A percentile compares a stretch with the other conserved stretches of the same genome.
These are phyloP conservation scores for Psilocybe cubensis DNA, from an alignment of 768 basidiomycete genomes.

Conservation along the genomic window DNA sequence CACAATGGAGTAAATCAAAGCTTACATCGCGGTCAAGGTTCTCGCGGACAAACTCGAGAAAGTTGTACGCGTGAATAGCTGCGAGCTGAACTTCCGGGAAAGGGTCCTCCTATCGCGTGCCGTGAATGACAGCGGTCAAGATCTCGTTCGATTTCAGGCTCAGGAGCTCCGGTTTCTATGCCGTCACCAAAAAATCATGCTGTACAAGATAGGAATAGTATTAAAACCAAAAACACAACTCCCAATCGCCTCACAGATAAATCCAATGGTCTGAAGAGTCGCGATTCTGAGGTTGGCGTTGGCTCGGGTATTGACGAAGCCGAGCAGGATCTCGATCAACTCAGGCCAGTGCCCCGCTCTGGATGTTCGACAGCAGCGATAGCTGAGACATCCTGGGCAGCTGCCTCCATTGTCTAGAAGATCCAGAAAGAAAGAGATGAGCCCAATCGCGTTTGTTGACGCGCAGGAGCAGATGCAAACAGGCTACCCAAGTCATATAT, in stretches of 20 bases:
- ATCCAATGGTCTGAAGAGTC: constrained; percentile 94
- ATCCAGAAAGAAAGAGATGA: constrained; percentile 20
- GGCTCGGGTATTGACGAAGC: constrained; percentile 77
- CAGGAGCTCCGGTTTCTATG: constrained; percentile 94
- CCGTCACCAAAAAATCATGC: too few relatives aligned
- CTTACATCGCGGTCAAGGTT: constrained; percentile 97
- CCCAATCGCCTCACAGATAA: constrained; percentile 96
- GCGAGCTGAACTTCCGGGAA: constrained; percentile 90
- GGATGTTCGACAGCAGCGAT: constrained; percentile 95
- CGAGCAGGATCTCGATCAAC: constrained; percentile 85
- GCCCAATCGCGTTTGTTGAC: constrained; percentile 26
- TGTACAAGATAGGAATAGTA: constrained; percentile 17
- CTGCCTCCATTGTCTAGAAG: constrained; percentile 82
- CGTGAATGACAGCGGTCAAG: constrained; percentile 96
- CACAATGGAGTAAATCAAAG: constrained; percentile 16
- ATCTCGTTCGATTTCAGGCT: constrained; percentile 94
- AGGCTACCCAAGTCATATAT: too few relatives aligned
- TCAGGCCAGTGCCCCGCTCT: constrained; percentile 85
- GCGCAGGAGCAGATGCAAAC: constrained; percentile 34
- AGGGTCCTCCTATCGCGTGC: constrained; percentile 94
- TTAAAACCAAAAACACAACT: constrained; percentile 38
- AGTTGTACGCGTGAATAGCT: constrained; percentile 93
- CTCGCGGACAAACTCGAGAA: constrained; percentile 95
- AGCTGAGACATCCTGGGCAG: constrained; percentile 85
- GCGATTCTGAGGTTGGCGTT: constrained; percentile 82